Evolutionary conservation across 345 rosid species (phyloP).

Genomic region (Salix dunnii): DNA sequence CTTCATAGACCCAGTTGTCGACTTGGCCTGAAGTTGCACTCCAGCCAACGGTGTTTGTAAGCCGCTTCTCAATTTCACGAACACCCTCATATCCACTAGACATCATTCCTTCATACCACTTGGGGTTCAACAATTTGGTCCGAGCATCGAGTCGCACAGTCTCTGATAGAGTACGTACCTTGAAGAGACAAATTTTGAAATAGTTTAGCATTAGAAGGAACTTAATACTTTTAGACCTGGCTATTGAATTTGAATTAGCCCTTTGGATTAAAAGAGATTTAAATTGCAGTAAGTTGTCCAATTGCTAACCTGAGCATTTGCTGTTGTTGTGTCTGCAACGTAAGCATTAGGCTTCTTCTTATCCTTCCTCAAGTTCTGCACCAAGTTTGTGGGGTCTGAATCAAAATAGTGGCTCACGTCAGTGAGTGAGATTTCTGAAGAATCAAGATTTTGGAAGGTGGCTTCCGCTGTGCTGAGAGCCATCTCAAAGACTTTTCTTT

Average conservation of each 20-base stretch:
- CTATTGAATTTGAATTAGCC: not conserved
- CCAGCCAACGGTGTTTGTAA: slow-evolving; percentile 96
- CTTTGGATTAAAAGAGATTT: not conserved
- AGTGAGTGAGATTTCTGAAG: slow-evolving; percentile 92
- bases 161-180: slow-evolving; percentile 90
- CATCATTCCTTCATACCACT: slow-evolving; percentile 99
- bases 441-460: slow-evolving; percentile 95
- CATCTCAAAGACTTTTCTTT: slow-evolving; percentile 87
- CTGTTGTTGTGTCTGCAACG: slow-evolving; percentile 94
- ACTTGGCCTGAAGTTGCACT: slow-evolving; percentile 99
- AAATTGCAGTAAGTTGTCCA: not conserved
- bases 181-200: slow-evolving; percentile 9
- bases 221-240: not conserved
- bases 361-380: slow-evolving; percentile 87
- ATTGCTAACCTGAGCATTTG: slow-evolving; percentile 80
- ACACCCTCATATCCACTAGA: slow-evolving; percentile 95
- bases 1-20: slow-evolving; percentile 96
- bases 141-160: slow-evolving; percentile 88
- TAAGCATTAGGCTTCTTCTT: slow-evolving; percentile 89
- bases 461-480: slow-evolving; percentile 93
- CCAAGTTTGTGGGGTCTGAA: slow-evolving; percentile 92
- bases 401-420: slow-evolving; percentile 98
- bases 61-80: slow-evolving; percentile 93
- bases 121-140: slow-evolving; percentile 90
- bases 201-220: slow-evolving; percentile 4